Conservation (phyloP, 2,329 filamentous ascomycete species). For the Clonostachys byssicola region DNA sequence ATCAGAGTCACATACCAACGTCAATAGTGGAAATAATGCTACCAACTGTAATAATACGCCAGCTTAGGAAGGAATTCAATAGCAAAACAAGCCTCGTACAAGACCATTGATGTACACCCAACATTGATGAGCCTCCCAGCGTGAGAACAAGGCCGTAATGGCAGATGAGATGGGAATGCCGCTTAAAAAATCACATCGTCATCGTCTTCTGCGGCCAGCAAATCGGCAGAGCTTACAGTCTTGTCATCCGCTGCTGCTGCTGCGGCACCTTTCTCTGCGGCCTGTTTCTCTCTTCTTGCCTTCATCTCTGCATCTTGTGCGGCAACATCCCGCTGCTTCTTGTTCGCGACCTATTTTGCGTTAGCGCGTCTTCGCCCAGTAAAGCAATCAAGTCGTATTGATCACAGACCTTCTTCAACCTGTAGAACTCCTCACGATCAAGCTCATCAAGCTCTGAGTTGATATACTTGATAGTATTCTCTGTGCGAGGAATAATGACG, state of each 20-base stretch:
- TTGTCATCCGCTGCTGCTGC: constrained; percentile 27
- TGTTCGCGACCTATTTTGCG: constrained; percentile 60
- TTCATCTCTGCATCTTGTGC: constrained; percentile 72
- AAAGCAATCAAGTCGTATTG: neutral
- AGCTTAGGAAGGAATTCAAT: neutral
- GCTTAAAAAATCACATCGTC: constrained; percentile 80
- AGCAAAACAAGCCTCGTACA: neutral
- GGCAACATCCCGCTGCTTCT: constrained; percentile 76
- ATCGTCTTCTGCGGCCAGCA: constrained; percentile 73
- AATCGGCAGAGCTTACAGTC: constrained; percentile 49
- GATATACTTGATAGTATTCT: constrained; percentile 99
- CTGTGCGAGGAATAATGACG: constrained; percentile 94
- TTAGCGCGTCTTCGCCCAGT: constrained; percentile 1
- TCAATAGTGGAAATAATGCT: constrained; percentile 51
- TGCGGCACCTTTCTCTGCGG: constrained; percentile 18
- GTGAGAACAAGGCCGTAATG: too few species aligned
- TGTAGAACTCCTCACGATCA: constrained; percentile 96
- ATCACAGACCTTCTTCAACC: constrained; percentile 72
- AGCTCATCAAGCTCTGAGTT: constrained; percentile 97
- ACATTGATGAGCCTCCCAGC: neutral
- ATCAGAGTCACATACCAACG: constrained; percentile 97
- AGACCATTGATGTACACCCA: neutral
- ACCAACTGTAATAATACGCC: neutral
- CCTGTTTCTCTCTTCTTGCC: constrained; percentile 55
- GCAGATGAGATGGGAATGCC: neutral